These are phyloP conservation scores for Parmelia sp. DNA, from an alignment of 495 filamentous ascomycete species.

Conservation along the genomic window DNA sequence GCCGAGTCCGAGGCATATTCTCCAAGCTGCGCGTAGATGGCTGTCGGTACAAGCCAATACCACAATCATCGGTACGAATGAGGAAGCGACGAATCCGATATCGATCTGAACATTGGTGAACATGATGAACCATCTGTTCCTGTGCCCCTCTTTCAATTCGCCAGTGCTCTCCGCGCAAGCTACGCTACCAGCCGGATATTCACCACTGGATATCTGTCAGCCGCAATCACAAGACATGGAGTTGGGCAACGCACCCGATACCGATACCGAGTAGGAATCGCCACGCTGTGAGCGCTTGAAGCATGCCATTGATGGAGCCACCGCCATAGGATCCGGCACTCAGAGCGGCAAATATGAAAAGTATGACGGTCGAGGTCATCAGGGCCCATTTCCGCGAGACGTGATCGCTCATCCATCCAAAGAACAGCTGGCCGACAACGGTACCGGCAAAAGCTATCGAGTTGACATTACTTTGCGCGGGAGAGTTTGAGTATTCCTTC, in stretches of 20 bases:
- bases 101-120: slow-evolving; percentile 92
- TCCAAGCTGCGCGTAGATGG: slow-evolving; percentile 70
- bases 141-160: slow-evolving; percentile 69
- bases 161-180: slow-evolving; percentile 77
- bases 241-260: slow-evolving; percentile 34
- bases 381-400: slow-evolving; percentile 80
- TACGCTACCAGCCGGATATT: slow-evolving; percentile 87
- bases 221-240: slow-evolving; percentile 35
- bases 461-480: slow-evolving; percentile 61
- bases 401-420: slow-evolving; percentile 75
- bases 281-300: slow-evolving; percentile 77
- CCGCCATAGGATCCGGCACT: slow-evolving; percentile 68
- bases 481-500: slow-evolving; percentile 54
- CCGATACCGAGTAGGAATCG: slow-evolving; percentile 70
- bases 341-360: slow-evolving; percentile 80
- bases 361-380: slow-evolving; percentile 69
- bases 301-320: slow-evolving; percentile 58
- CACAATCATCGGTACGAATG: slow-evolving; percentile 67
- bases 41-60: slow-evolving; percentile 60
- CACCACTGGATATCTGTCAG: slow-evolving; percentile 55
- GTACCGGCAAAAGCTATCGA: slow-evolving; percentile 86
- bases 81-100: slow-evolving; percentile 66
- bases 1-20: slow-evolving; percentile 69
- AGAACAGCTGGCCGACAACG: slow-evolving; percentile 74
- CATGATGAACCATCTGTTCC: slow-evolving; percentile 87